Conservation (phyloP, 345 rosid genomes). For the Passiflora organensis region DNA sequence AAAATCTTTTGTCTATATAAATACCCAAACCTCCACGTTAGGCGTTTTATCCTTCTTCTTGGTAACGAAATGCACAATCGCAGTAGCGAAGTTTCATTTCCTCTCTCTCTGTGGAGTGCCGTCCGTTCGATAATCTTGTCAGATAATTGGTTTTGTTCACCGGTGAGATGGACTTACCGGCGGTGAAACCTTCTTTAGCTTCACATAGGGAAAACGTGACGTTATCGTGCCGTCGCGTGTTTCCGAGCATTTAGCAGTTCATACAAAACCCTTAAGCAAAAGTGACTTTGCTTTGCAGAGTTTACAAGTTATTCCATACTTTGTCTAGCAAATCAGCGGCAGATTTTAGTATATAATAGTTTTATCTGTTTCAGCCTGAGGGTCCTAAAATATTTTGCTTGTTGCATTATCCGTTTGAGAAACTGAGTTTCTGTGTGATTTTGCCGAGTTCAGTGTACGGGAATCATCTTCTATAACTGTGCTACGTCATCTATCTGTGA, state of each 20-base stretch:
- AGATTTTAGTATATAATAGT: slow-evolving; percentile 22
- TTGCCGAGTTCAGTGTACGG: slow-evolving; percentile 9
- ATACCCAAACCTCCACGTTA: not conserved
- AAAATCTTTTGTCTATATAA: slow-evolving; percentile 15
- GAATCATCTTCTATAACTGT: not conserved
- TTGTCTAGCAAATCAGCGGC: slow-evolving; percentile 36
- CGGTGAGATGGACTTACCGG: slow-evolving; percentile 24
- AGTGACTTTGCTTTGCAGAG: slow-evolving; percentile 37
- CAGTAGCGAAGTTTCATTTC: not conserved
- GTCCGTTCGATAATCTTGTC: not conserved
- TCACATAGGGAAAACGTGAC: slow-evolving; percentile 23
- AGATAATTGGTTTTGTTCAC: no score
- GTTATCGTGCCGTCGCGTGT: slow-evolving; percentile 42
- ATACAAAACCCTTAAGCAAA: slow-evolving; percentile 24
- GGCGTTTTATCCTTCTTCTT: slow-evolving; percentile 6
- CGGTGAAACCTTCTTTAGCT: slow-evolving; percentile 1
- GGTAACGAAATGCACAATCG: not conserved
- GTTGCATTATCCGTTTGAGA: slow-evolving; percentile 1
- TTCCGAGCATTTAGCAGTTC: slow-evolving; percentile 37
- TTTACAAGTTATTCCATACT: slow-evolving; percentile 62
- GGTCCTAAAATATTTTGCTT: not conserved
- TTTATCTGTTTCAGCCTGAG: slow-evolving; percentile 11
- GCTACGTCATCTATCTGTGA: slow-evolving; percentile 9
- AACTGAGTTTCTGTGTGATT: slow-evolving; percentile 25
- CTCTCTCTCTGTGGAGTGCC: not conserved